These are phyloP conservation scores for Fabrea salina DNA, from an alignment of 169 alveolate genomes.

Conservation along the genomic window DNA sequence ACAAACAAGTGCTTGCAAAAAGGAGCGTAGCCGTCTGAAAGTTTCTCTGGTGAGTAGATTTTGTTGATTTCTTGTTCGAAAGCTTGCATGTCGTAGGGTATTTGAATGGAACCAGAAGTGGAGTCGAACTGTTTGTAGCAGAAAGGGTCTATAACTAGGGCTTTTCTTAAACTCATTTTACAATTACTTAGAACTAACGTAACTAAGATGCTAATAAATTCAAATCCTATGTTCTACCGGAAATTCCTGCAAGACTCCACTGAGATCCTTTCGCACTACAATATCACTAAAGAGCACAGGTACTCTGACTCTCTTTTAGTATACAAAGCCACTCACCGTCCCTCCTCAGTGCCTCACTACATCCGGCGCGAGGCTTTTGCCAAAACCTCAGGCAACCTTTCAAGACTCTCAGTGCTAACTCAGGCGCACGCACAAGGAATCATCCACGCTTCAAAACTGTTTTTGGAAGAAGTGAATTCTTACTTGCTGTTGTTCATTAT, in stretches of 20 bases:
- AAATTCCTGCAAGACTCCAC: background rate
- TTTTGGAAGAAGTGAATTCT: background rate
- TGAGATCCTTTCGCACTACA: background rate
- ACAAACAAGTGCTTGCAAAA: constrained; percentile 97
- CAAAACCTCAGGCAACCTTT: background rate
- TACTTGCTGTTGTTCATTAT: background rate
- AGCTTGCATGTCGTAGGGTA: background rate
- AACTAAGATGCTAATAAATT: no score
- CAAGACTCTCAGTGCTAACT: background rate
- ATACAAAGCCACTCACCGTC: background rate
- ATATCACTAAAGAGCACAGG: background rate
- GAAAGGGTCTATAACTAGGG: constrained; percentile 16
- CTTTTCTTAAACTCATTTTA: no score
- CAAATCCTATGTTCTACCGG: background rate
- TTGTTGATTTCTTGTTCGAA: background rate
- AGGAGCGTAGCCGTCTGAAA: constrained; percentile 95
- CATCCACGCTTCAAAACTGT: background rate
- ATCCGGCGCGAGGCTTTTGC: background rate
- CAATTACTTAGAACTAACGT: no score
- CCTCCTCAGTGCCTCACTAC: background rate
- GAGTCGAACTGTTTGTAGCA: constrained; percentile 10
- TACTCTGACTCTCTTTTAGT: background rate
- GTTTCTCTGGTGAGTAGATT: constrained; percentile 35
- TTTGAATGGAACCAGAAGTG: background rate
- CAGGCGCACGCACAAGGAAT: background rate